Percentiles rank a stretch among this genome's conserved stretches.
phyloP scores from a whole-genome alignment of 148 eudicot genomes.

The Vaccinium myrtillus region DNA sequence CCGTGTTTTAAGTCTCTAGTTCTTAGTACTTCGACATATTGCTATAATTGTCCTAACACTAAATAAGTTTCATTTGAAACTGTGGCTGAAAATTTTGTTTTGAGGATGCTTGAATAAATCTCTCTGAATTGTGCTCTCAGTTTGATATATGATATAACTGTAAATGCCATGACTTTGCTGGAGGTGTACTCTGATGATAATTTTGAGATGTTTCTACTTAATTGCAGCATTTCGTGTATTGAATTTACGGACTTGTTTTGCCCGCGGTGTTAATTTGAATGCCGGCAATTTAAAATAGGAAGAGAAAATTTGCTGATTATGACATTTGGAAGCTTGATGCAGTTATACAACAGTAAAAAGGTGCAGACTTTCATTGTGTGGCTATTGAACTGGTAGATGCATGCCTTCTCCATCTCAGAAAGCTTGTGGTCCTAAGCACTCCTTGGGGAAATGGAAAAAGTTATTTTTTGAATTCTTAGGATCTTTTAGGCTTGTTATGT shows the following conservation, averaged over 20 bases:
- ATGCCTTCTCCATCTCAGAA: background rate
- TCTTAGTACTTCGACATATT: background rate
- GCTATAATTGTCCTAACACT: background rate
- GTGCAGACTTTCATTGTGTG: background rate
- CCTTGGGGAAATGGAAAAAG: background rate
- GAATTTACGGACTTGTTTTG: background rate
- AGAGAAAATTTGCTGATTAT: background rate
- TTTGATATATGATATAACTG: background rate
- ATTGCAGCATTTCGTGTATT: background rate
- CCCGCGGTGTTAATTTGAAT: background rate
- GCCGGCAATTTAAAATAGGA: background rate
- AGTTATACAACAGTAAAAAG: background rate
- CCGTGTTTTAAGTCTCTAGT: background rate
- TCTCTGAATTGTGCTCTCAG: background rate
- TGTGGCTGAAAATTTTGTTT: background rate
- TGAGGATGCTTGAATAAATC: background rate
- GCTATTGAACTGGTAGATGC: background rate
- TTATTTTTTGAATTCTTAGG: background rate
- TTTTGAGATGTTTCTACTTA: background rate
- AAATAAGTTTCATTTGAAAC: background rate
- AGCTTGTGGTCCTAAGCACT: background rate
- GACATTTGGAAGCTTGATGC: background rate
- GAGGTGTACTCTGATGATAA: background rate
- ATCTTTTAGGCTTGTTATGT: background rate
- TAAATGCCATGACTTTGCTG: slow-evolving; percentile 4